Percentiles rank a stretch among this genome's conserved stretches.
Conservation (phyloP, 768 basidiomycete genomes). For the Lentinula raphanica region DNA sequence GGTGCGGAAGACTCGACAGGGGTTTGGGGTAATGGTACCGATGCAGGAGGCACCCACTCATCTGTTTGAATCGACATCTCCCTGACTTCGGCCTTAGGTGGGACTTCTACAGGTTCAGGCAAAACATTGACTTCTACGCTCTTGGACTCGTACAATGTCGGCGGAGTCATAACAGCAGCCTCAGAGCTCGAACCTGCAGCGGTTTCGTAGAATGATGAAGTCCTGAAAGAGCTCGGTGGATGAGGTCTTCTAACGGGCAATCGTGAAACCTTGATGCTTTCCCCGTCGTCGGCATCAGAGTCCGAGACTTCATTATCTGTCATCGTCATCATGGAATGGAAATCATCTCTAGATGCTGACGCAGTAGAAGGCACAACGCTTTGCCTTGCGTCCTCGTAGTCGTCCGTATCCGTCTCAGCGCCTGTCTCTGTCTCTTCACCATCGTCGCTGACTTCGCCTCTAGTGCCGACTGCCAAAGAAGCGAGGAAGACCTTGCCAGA, state of each 20-base stretch:
- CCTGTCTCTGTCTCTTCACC: constrained; percentile 59
- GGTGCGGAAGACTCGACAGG: constrained; percentile 9
- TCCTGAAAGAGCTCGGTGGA: constrained; percentile 21
- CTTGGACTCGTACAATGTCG: constrained; percentile 48
- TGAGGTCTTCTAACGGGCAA: constrained; percentile 21
- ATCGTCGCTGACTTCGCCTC: constrained; percentile 25
- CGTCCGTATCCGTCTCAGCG: constrained; percentile 61
- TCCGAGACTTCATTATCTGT: constrained; percentile 65
- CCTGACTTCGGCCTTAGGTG: constrained; percentile 54
- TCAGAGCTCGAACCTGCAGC: constrained; percentile 4
- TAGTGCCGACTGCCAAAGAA: constrained; percentile 9
- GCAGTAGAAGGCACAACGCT: constrained; percentile 30
- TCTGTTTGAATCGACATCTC: constrained; percentile 84
- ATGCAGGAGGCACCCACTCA: constrained; percentile 51
- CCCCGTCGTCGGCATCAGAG: constrained; percentile 45
- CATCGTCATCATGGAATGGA: constrained; percentile 70
- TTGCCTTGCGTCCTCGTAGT: constrained; percentile 77
- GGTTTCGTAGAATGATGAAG: constrained; percentile 6
- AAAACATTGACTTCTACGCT: constrained; percentile 23
- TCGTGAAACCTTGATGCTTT: constrained; percentile 70
- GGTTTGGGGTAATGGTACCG: constrained; percentile 23
- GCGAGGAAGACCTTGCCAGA: constrained; percentile 15
- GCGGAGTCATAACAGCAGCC: constrained; percentile 18
- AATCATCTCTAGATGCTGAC: constrained; percentile 45
- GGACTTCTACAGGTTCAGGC: constrained; percentile 16